Base-by-base conservation (phyloP, 305 asterid genomes). In the Fraxinus latifolia region DNA sequence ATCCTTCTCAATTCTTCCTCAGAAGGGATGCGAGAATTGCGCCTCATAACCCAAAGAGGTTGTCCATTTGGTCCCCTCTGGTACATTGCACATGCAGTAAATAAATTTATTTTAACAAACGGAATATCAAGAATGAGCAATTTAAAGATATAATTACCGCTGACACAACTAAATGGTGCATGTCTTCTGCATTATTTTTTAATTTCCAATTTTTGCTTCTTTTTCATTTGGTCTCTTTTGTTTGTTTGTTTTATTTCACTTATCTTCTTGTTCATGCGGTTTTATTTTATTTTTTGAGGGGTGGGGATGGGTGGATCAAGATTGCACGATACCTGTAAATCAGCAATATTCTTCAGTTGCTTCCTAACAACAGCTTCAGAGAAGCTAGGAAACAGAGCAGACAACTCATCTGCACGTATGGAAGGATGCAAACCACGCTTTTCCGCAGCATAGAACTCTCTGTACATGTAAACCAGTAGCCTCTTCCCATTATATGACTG, bases 1-100 rank as follows among this genome's bases (percentile, higher is more conserved):
- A 94, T 89, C 97, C 98, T 93, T 88, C 99, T 91, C 83, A 96
- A 83, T 87, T 93, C 98, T 90, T 96, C 98, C 86, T 96, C 98
- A 4, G 93, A 95, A 72, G 99, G 99, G 84, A 96, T 91, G 81
- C 74, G 74, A n/a, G 12, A 68, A 68, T 29, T 68, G 74, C 89
- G 93, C 89, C 90, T 93, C 99, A 94, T 94, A 79, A 88, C 97
- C 98, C 98, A 96, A 76, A 87, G 82, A 79, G 83, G 82, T 82
- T 91, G 94, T 81, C 99, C 99, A 87, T 84, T 86, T 82, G 93
- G 81, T 77, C 95, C 95, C 87, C 86, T 94, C 98, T 96, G 90
- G 91, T 88, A 96, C 99, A 85, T 87, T 15, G 85, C 78, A 55
- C 79, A 82, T 65, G 71, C 76, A 81, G 83, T 77, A 79, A 74